Percentiles rank a stretch among this genome's conserved stretches.
Evolutionary conservation across 139 green algal species (phyloP).

Genomic region (Yamagishiella unicocca): DNA sequence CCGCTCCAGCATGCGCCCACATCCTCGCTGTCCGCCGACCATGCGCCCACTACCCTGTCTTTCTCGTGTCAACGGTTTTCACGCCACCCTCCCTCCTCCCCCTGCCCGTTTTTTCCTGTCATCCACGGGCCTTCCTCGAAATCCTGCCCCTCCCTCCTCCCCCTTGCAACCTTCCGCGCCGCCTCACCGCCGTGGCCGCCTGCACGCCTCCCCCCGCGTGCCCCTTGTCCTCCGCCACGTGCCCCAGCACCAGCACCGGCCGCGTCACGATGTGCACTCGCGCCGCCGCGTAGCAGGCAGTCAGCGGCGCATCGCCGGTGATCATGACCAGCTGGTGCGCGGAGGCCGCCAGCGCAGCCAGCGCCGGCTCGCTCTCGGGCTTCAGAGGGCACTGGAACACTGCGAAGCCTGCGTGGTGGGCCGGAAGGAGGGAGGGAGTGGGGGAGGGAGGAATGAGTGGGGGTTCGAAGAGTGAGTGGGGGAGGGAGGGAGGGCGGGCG

Average conservation of each 20-base stretch:
- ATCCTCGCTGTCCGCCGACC: too few species aligned
- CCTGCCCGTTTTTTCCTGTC: too few species aligned
- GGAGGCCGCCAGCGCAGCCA: constrained; percentile 75
- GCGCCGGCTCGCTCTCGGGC: constrained; percentile 83
- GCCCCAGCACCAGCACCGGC: constrained; percentile 78
- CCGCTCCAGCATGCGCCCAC: too few species aligned
- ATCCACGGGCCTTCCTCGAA: too few species aligned
- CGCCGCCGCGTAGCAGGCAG: constrained; percentile 86
- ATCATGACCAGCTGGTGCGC: constrained; percentile 96
- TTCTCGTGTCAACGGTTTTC: too few species aligned
- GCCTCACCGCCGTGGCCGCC: constrained; percentile 41
- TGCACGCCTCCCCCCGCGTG: constrained; percentile 34
- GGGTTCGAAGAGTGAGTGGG: too few species aligned
- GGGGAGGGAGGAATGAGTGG: background rate
- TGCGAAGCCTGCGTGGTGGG: constrained; percentile 26
- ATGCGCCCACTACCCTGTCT: too few species aligned
- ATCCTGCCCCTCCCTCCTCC: too few species aligned
- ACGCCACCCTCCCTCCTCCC: too few species aligned
- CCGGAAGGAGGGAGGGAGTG: background rate
- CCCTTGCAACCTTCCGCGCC: too few species aligned
- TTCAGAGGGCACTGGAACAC: constrained; percentile 87
- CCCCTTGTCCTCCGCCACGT: constrained; percentile 58
- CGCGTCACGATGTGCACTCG: constrained; percentile 93
- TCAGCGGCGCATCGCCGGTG: constrained; percentile 92
- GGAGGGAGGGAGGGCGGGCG: too few species aligned